Conservation (phyloP, 1,284 basidiomycete genomes). For the Cystobasidiaceae sp. region DNA sequence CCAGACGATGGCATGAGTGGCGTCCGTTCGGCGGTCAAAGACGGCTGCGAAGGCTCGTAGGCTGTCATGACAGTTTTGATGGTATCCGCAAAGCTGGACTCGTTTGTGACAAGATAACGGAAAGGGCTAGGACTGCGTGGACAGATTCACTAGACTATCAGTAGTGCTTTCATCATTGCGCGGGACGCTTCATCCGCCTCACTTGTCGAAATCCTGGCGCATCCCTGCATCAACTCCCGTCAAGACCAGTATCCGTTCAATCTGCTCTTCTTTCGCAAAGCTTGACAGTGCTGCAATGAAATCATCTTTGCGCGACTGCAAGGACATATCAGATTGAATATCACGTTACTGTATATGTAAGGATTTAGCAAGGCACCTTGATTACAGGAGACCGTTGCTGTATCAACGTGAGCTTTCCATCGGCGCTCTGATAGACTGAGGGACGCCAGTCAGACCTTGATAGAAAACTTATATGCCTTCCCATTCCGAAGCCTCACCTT, state of each 20-base stretch:
- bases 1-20: slow-evolving; percentile 24
- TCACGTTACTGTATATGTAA: neutral
- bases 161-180: neutral
- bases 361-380: slow-evolving; percentile 20
- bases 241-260: slow-evolving; percentile 7
- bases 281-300: slow-evolving; percentile 6
- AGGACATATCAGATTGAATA: neutral
- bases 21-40: neutral
- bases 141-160: neutral
- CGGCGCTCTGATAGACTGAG: slow-evolving; percentile 20
- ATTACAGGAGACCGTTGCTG: slow-evolving; percentile 27
- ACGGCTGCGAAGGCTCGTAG: neutral
- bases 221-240: slow-evolving; percentile 25
- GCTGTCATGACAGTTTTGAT: slow-evolving; percentile 7
- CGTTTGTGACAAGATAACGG: slow-evolving; percentile 1
- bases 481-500: neutral
- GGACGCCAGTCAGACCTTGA: neutral
- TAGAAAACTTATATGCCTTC: no score
- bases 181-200: neutral
- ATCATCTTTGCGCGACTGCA: slow-evolving; percentile 22
- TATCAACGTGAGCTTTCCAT: slow-evolving; percentile 4
- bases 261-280: slow-evolving; percentile 2
- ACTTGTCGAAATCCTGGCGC: slow-evolving; percentile 20
- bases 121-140: slow-evolving; percentile 11
- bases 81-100: neutral